phyloP scores from a whole-genome alignment of 352 stramenopile genomes.

The Globisporangium uncinulatum region DNA sequence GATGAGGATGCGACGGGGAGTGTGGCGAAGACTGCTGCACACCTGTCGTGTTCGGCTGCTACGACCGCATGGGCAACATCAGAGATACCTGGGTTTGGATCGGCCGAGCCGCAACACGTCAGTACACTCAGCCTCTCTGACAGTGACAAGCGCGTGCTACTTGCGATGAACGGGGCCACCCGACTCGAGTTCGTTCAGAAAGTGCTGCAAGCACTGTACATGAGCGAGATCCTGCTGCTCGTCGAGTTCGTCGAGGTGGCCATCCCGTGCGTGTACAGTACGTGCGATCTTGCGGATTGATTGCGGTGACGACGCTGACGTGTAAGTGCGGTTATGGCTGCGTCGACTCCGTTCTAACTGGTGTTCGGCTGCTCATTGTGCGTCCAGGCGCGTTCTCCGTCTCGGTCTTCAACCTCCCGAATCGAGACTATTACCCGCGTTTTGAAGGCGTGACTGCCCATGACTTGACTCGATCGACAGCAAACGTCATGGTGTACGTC shows the following conservation, averaged over 20 bases:
- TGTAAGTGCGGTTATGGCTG: too few species aligned
- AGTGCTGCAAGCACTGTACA: slow-evolving; percentile 6
- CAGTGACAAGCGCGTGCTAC: not conserved
- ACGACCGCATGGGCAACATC: too few species aligned
- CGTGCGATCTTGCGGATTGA: not conserved
- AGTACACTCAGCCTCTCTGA: too few species aligned
- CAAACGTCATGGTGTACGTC: too few species aligned
- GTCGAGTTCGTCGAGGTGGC: slow-evolving; percentile 18
- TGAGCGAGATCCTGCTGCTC: slow-evolving; percentile 17
- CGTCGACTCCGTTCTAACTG: too few species aligned
- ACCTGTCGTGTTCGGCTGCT: too few species aligned
- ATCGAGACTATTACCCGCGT: not conserved
- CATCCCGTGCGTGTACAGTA: slow-evolving; percentile 18
- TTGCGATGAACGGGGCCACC: not conserved
- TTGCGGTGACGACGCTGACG: too few species aligned
- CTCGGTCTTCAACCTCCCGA: not conserved
- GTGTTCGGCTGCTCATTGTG: too few species aligned
- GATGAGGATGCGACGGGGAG: too few species aligned
- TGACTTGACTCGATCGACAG: not conserved
- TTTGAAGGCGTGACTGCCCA: not conserved
- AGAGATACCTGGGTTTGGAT: too few species aligned
- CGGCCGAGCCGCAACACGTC: too few species aligned
- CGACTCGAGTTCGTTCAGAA: slow-evolving; percentile 1
- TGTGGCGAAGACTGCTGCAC: too few species aligned
- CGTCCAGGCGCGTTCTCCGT: not conserved